phyloP scores from a whole-genome alignment of 1,284 basidiomycete species.

The Malassezia dermatis region DNA sequence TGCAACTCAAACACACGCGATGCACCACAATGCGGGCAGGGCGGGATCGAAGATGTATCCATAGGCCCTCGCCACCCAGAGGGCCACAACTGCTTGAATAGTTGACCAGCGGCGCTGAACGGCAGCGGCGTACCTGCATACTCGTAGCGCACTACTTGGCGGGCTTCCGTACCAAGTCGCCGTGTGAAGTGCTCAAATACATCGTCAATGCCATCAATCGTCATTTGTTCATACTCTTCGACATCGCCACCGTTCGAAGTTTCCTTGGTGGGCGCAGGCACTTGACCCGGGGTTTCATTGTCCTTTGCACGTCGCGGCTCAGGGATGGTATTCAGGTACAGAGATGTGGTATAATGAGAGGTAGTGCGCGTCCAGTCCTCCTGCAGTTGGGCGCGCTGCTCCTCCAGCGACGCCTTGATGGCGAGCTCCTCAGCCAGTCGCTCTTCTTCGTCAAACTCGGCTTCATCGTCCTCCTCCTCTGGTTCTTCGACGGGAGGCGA shows the following conservation, averaged over 20 bases:
- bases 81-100: conserved; percentile 36
- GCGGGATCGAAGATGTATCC: conserved; percentile 18
- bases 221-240: conserved; percentile 41
- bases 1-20: conserved; percentile 42
- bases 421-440: conserved; percentile 40
- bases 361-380: conserved; percentile 26
- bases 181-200: conserved; percentile 41
- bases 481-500: neutral
- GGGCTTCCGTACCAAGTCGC: conserved; percentile 27
- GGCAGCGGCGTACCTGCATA: conserved; percentile 36
- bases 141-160: conserved; percentile 45
- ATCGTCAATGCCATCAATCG: conserved; percentile 35
- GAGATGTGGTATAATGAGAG: conserved; percentile 23
- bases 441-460: conserved; percentile 28
- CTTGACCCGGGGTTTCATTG: neutral
- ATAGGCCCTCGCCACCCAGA: neutral
- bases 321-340: conserved; percentile 41
- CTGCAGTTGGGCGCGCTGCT: conserved; percentile 12
- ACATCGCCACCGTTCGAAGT: conserved; percentile 13
- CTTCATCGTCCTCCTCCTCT: conserved; percentile 13
- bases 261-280: neutral
- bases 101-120: conserved; percentile 27
- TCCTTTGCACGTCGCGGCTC: conserved; percentile 24
- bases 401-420: conserved; percentile 37
- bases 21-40: conserved; percentile 30